Base-by-base conservation (phyloP, 192 early-diverging fungal genomes). In the Backusella luteola region DNA sequence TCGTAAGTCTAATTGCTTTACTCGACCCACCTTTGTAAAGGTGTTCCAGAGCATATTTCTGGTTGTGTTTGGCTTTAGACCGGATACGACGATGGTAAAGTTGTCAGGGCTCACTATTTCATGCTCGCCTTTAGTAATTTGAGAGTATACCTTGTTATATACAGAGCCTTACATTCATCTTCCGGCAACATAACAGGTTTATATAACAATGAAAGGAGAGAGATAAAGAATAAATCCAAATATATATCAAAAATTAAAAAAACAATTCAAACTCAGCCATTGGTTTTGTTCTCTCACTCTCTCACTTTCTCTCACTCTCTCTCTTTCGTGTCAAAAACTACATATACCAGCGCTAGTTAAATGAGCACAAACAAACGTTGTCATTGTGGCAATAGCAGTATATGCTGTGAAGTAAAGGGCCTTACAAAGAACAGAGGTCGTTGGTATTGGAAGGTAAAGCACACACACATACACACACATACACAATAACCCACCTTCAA, bases 401-500 rank as follows among this genome's bases (percentile, higher is more conserved):
- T 41, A 12, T 41, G 68, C 26, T 41, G 14, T 41, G 36, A 69
- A 38, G 68, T 69, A 14, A 69, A 11, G 15, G 11, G 9, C 2
- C n/a, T 38, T 4, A 12, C 35, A 41, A 44, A 7, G 42, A 71
- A 71, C 15, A 71, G 44, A 49, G 70, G 70, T n/a, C 39, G 70
- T 49, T 71, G 70, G 70, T 71, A 49, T 49, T 41, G 14, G 29
- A 49, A 19, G 23, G 70, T 71, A 71, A 15, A 32, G 32, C 32
- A 32, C 32, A 32, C 32, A 26, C 26, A 26, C 29, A 32, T 1
- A 32, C 29, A 32, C 29, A 32, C 29, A 32, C 32, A 32, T 29
- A 29, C 32, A 32, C 32, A 32, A 32, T 1, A 32, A 3, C 32
- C 0, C 32, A 32, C 32, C 32, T 7, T 23, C 52, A 53, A 56